Evolutionary conservation across 768 basidiomycete species (phyloP).

Genomic region (Tulasnella sp.): DNA sequence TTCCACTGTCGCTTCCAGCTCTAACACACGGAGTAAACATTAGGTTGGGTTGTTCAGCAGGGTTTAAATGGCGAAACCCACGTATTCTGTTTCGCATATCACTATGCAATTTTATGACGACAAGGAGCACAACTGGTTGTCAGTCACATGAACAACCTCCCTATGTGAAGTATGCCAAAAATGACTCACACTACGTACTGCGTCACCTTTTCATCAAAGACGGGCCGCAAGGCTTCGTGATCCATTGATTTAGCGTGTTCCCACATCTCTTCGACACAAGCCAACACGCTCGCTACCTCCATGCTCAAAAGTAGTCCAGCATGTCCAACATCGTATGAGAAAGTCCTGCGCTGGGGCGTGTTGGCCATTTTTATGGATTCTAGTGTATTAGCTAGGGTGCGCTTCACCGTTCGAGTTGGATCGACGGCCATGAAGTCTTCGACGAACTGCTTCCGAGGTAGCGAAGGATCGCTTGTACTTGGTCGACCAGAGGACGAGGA

Average conservation of each 20-base stretch:
- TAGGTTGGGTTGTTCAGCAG: too few relatives aligned
- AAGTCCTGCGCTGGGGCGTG: conserved; percentile 37
- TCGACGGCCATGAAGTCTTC: neutral
- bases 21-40: too few relatives aligned
- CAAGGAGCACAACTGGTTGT: neutral
- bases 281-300: conserved; percentile 53
- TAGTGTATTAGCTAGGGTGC: conserved; percentile 1
- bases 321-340: conserved; percentile 46
- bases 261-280: conserved; percentile 71
- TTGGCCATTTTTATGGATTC: neutral
- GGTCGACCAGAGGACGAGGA: too few relatives aligned
- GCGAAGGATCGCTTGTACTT: neutral
- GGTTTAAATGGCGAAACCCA: too few relatives aligned
- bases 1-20: neutral
- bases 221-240: neutral
- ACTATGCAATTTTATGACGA: neutral
- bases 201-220: conserved; percentile 6
- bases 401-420: neutral
- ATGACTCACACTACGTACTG: conserved; percentile 10
- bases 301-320: conserved; percentile 55
- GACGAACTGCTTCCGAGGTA: neutral
- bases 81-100: conserved; percentile 8
- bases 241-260: conserved; percentile 27
- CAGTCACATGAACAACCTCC: neutral
- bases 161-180: neutral